Conservation (phyloP, 495 filamentous ascomycete species). For the Tricharina praecox region DNA sequence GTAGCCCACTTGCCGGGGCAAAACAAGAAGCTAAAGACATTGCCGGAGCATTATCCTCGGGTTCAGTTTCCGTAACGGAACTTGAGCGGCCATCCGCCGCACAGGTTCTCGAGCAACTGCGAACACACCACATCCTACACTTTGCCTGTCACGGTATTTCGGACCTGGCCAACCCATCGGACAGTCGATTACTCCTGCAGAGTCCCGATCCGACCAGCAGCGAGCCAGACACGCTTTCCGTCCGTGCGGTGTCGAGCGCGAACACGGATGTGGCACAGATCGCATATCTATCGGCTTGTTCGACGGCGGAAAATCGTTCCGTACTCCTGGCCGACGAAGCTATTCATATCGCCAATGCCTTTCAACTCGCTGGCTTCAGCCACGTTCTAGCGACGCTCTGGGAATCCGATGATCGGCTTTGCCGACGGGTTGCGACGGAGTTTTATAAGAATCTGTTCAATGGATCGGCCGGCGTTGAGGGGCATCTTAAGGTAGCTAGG, state of each 20-base stretch:
- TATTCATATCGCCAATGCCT: conserved; percentile 26
- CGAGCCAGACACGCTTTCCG: conserved; percentile 4
- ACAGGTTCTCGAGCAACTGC: conserved; percentile 10
- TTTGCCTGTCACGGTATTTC: conserved; percentile 22
- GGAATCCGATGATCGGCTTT: conserved; percentile 8
- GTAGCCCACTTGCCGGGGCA: conserved; percentile 4
- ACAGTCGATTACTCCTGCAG: conserved; percentile 16
- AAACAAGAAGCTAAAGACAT: conserved; percentile 3
- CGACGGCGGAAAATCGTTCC: conserved; percentile 18
- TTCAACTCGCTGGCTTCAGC: conserved; percentile 29
- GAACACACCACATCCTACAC: conserved; percentile 11
- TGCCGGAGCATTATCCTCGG: neutral
- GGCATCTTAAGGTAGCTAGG: conserved; percentile 3
- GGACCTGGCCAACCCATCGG: conserved; percentile 9
- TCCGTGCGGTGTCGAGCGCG: neutral
- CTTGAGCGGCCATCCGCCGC: neutral
- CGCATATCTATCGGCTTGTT: conserved; percentile 29
- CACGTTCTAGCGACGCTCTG: conserved; percentile 29
- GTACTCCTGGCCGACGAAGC: conserved; percentile 20
- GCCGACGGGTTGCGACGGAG: conserved; percentile 3
- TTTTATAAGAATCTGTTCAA: conserved; percentile 11
- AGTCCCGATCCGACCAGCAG: neutral
- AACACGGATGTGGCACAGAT: conserved; percentile 6
- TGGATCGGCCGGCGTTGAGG: neutral
- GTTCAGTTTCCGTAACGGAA: neutral